phyloP scores from a whole-genome alignment of 805 yeast genomes.

The Ogataea neopini region DNA sequence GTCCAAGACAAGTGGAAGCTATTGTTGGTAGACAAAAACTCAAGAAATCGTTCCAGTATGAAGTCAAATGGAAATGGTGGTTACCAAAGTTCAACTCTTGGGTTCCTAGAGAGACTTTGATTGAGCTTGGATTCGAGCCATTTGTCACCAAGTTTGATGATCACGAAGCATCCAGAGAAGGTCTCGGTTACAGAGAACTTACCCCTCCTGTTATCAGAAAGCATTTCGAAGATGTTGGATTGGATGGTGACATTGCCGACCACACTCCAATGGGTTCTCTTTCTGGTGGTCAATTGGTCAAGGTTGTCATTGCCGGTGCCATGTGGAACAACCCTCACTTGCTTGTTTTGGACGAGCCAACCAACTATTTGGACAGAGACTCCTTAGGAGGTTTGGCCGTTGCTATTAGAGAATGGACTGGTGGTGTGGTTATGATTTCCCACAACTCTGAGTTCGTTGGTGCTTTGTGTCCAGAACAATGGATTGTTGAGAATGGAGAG shows the following conservation, averaged over 20 bases:
- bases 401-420: slow-evolving; percentile 97
- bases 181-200: slow-evolving; percentile 95
- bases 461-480: slow-evolving; percentile 96
- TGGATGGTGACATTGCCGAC: slow-evolving; percentile 97
- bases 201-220: slow-evolving; percentile 89
- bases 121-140: slow-evolving; percentile 85
- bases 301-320: slow-evolving; percentile 98
- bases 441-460: slow-evolving; percentile 97
- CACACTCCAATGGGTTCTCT: slow-evolving; percentile 96
- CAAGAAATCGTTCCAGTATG: slow-evolving; percentile 96
- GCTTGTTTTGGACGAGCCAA: slow-evolving; percentile 95
- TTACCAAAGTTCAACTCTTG: slow-evolving; percentile 91
- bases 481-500: slow-evolving; percentile 93
- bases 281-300: slow-evolving; percentile 97
- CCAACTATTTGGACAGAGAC: slow-evolving; percentile 96
- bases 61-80: slow-evolving; percentile 90
- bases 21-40: slow-evolving; percentile 96
- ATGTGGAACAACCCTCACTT: slow-evolving; percentile 99
- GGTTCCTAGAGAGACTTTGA: slow-evolving; percentile 80
- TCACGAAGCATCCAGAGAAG: slow-evolving; percentile 99
- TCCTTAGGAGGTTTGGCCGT: slow-evolving; percentile 96
- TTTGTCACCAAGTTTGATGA: slow-evolving; percentile 93
- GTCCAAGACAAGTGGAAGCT: slow-evolving; percentile 87
- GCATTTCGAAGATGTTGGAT: slow-evolving; percentile 96
- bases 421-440: slow-evolving; percentile 98